Percentiles rank a stretch among this genome's conserved stretches.
Conservation (phyloP, 805 yeast species). For the Yamadazyma tumulicola region DNA sequence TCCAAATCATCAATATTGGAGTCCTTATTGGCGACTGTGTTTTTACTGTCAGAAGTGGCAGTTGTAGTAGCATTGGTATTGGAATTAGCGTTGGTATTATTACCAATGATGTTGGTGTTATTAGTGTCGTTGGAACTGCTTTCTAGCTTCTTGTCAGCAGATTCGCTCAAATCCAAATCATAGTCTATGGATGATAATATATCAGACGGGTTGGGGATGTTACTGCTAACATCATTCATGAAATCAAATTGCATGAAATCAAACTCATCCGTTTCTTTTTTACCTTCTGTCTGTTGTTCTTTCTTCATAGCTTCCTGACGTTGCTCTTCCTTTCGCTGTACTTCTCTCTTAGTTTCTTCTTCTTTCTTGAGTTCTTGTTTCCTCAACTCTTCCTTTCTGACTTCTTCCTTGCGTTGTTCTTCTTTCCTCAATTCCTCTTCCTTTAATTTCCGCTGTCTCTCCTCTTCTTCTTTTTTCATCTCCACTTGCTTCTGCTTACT, state of each 20-base stretch:
- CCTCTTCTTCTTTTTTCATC: constrained; percentile 32
- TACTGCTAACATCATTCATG: constrained; percentile 12
- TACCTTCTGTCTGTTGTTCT: constrained; percentile 15
- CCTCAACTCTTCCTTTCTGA: constrained; percentile 11
- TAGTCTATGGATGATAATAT: constrained; percentile 13
- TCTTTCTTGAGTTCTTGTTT: constrained; percentile 19
- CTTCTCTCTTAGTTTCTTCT: constrained; percentile 21
- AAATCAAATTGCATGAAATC: constrained; percentile 15
- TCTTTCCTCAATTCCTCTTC: constrained; percentile 19
- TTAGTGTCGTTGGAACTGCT: constrained; percentile 1
- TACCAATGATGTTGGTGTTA: neutral
- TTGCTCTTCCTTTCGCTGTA: no score
- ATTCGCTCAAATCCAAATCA: constrained; percentile 6
- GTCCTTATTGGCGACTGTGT: constrained; percentile 1
- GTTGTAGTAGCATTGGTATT: constrained; percentile 1
- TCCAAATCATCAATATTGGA: constrained; percentile 20
- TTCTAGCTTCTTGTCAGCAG: neutral
- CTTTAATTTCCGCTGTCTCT: constrained; percentile 17
- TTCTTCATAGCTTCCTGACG: no score
- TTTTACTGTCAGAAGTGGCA: no score
- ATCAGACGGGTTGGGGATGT: constrained; percentile 13
- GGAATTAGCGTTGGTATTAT: neutral
- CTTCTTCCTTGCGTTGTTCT: constrained; percentile 14
- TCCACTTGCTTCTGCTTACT: constrained; percentile 41
- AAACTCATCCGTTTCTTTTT: constrained; percentile 12